These are phyloP conservation scores for Penicillium argentinense DNA, from an alignment of 495 filamentous ascomycete genomes.

Conservation along the genomic window DNA sequence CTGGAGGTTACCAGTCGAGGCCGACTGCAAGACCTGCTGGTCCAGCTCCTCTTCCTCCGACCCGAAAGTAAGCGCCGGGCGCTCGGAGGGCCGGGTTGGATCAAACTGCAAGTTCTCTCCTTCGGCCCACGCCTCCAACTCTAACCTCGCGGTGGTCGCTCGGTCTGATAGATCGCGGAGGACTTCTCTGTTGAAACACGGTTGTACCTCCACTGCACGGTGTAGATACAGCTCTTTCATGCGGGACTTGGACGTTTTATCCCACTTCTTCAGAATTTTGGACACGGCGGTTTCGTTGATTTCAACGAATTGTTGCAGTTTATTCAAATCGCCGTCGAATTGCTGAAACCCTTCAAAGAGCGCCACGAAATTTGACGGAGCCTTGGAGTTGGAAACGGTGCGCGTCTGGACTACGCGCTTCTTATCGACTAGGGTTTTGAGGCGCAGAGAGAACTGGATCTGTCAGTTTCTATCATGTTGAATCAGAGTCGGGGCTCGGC, in stretches of 20 bases:
- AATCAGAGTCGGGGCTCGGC: slow-evolving; percentile 17
- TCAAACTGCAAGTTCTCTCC: slow-evolving; percentile 87
- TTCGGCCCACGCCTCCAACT: slow-evolving; percentile 94
- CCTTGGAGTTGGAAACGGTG: slow-evolving; percentile 68
- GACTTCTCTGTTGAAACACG: slow-evolving; percentile 94
- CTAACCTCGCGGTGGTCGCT: slow-evolving; percentile 87
- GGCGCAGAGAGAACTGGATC: slow-evolving; percentile 79
- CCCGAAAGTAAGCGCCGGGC: slow-evolving; percentile 61
- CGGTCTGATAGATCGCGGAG: slow-evolving; percentile 96
- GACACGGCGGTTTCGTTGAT: slow-evolving; percentile 97
- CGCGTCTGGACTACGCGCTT: slow-evolving; percentile 84
- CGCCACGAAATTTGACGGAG: slow-evolving; percentile 87
- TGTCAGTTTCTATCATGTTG: slow-evolving; percentile 8
- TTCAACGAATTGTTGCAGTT: slow-evolving; percentile 97
- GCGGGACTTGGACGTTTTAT: slow-evolving; percentile 98
- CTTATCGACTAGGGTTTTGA: slow-evolving; percentile 91
- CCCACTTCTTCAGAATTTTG: slow-evolving; percentile 99
- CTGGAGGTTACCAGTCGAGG: slow-evolving; percentile 68
- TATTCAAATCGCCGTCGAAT: slow-evolving; percentile 93
- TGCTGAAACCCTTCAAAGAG: slow-evolving; percentile 96
- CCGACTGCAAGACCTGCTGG: slow-evolving; percentile 81
- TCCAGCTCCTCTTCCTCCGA: slow-evolving; percentile 86
- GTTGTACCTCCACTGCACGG: slow-evolving; percentile 93
- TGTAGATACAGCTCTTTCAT: slow-evolving; percentile 97
- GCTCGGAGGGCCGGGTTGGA: slow-evolving; percentile 56